Base-by-base conservation (phyloP, 2,329 filamentous ascomycete genomes). In the Trichoderma sp. region DNA sequence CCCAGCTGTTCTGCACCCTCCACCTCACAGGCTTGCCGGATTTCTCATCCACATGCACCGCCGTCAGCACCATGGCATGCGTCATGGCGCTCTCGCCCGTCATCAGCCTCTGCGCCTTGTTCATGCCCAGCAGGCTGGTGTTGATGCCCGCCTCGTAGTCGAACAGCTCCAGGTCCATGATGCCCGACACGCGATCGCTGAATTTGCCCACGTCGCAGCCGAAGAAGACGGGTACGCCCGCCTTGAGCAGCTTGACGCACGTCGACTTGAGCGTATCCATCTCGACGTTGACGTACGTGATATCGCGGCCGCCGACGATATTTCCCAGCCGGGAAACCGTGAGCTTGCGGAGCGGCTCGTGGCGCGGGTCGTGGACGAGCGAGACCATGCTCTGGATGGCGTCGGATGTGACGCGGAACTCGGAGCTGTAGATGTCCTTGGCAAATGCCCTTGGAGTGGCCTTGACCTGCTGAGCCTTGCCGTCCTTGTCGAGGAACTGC, bases 1-100 rank as follows among this genome's bases (percentile, higher is more conserved):
- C 92, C 93, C 93, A 97, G 68, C 88, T 91, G 77, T 97, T 97
- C 85, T 97, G 91, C 7, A 97, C 92, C 66, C 93, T 84, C 94
- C 94, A 97, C 56, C 93, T 83, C 1, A 93, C 87, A 2, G 88
- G 85, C 79, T 88, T 86, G 1, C 88, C 89, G 1, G 78, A 80
- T 70, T 87, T 81, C 33, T 86, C 83, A 70, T 92, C 90, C 3
- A 96, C 78, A 76, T 97, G 93, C 57, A 97, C 94, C 0, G 88
- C 94, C 2, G 93, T 97, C 71, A 97, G 80, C 0, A 96, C 92
- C 94, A 97, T 97, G 5, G 94, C 94, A 75, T 97, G 94, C 0
- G 93, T 97, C 93, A 97, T 96, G 62, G 88, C 85, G 66, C 87
- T 91, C 81, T 96, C 93, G 13, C 92, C 89, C 0, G 90, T 90